Evolutionary conservation across 306 rosid genomes (phyloP).

Genomic region (Sicyos edulis): DNA sequence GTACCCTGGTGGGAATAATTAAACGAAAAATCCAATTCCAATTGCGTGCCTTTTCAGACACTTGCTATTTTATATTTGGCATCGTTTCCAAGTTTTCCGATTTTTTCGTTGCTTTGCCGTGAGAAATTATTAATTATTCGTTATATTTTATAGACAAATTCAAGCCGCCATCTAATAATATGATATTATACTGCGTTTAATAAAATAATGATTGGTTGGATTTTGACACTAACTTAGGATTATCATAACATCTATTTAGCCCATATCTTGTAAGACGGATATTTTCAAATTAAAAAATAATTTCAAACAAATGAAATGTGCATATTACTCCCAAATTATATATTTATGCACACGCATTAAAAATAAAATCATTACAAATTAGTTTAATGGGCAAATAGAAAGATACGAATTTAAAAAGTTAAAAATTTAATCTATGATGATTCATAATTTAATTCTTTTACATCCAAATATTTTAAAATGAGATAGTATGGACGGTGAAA

Average conservation of each 20-base stretch:
- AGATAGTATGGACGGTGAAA: too few relatives aligned
- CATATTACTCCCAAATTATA: too few relatives aligned
- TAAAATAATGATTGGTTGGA: not conserved
- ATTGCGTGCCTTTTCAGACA: not conserved
- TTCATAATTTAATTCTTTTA: too few relatives aligned
- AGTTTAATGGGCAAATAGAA: too few relatives aligned
- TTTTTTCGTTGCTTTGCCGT: not conserved
- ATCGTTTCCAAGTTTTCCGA: not conserved
- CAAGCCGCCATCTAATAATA: conserved; percentile 1
- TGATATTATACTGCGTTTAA: not conserved
- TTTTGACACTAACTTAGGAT: not conserved
- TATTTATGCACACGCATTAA: too few relatives aligned
- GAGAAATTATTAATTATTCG: not conserved
- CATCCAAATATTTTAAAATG: too few relatives aligned
- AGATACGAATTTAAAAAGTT: too few relatives aligned
- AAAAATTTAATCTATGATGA: too few relatives aligned
- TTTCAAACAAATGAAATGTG: not conserved
- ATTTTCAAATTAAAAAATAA: too few relatives aligned
- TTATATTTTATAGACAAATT: not conserved
- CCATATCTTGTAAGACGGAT: not conserved
- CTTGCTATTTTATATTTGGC: conserved; percentile 7
- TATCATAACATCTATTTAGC: not conserved
- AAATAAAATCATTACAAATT: too few relatives aligned
- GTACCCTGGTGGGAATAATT: too few relatives aligned
- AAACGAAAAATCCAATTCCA: not conserved